phyloP scores from a whole-genome alignment of 2,329 filamentous ascomycete species.

The Colletotrichum simmondsii region DNA sequence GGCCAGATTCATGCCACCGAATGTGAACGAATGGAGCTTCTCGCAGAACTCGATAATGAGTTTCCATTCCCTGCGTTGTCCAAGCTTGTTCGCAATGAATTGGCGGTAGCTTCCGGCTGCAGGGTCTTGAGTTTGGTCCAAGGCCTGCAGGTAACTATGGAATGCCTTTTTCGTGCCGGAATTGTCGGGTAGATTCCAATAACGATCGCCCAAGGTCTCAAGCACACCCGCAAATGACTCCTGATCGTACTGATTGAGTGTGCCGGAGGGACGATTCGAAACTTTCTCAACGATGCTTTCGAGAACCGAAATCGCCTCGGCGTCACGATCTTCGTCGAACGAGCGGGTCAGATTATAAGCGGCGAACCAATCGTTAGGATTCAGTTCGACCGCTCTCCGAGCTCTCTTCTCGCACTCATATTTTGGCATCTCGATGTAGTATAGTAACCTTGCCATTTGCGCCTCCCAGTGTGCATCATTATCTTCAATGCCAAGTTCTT shows the following conservation, averaged over 20 bases:
- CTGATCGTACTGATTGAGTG: neutral
- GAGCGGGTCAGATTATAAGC: neutral
- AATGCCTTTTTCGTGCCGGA: neutral
- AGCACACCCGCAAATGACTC: neutral
- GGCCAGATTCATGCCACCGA: neutral
- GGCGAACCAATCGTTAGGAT: neutral
- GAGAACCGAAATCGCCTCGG: neutral
- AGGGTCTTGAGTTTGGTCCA: neutral
- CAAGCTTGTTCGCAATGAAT: neutral
- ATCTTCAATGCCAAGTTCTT: no score
- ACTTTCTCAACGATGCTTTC: neutral
- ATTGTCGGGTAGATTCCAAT: neutral
- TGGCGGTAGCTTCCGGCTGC: neutral
- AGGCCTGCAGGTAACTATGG: neutral
- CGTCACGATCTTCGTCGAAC: neutral
- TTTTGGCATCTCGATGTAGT: neutral
- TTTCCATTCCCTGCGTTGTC: neutral
- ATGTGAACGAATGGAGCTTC: neutral
- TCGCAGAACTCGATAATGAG: neutral
- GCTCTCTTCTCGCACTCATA: neutral
- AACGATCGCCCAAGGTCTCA: neutral
- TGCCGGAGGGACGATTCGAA: neutral
- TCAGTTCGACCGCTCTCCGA: neutral
- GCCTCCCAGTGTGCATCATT: neutral
- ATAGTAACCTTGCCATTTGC: neutral